Evolutionary conservation across 2,329 filamentous ascomycete species (phyloP).

Genomic region (Metarhizium anisopliae): DNA sequence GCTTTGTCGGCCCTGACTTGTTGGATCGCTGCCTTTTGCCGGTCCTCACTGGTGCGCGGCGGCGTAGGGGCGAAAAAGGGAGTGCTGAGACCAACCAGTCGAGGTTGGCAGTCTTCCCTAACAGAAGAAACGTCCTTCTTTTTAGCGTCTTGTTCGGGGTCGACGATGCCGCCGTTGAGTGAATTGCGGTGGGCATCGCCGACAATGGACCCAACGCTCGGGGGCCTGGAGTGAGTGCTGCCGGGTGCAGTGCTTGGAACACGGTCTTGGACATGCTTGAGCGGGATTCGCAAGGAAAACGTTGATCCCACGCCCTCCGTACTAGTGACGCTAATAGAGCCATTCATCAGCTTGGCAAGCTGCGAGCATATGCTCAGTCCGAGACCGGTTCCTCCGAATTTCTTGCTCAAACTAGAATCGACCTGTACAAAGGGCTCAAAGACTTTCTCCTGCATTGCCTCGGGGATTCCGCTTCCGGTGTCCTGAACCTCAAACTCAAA

Average conservation of each 20-base stretch:
- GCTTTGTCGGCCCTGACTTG: constrained; percentile 39
- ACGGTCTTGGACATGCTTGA: constrained; percentile 61
- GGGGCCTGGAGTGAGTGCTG: constrained; percentile 39
- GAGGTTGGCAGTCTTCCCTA: constrained; percentile 46
- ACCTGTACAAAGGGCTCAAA: constrained; percentile 94
- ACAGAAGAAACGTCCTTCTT: constrained; percentile 8
- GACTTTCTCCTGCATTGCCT: constrained; percentile 68
- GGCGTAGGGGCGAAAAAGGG: constrained; percentile 59
- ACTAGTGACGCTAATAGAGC: constrained; percentile 63
- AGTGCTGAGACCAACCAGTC: constrained; percentile 71
- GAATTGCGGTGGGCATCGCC: constrained; percentile 26
- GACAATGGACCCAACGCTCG: constrained; percentile 35
- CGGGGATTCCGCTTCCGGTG: constrained; percentile 76
- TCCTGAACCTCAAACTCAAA: constrained; percentile 90
- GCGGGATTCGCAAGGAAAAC: constrained; percentile 75
- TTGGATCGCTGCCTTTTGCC: constrained; percentile 57
- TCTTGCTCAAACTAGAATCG: constrained; percentile 81
- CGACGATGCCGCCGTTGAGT: constrained; percentile 12
- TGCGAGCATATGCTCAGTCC: constrained; percentile 87
- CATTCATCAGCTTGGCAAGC: constrained; percentile 74
- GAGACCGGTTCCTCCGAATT: constrained; percentile 80
- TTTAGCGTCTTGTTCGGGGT: constrained; percentile 7
- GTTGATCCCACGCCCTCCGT: constrained; percentile 65
- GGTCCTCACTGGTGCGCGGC: constrained; percentile 32
- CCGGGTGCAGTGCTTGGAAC: constrained; percentile 46